These are phyloP conservation scores for Debaryomyces maramus DNA, from an alignment of 805 yeast genomes.

Conservation along the genomic window DNA sequence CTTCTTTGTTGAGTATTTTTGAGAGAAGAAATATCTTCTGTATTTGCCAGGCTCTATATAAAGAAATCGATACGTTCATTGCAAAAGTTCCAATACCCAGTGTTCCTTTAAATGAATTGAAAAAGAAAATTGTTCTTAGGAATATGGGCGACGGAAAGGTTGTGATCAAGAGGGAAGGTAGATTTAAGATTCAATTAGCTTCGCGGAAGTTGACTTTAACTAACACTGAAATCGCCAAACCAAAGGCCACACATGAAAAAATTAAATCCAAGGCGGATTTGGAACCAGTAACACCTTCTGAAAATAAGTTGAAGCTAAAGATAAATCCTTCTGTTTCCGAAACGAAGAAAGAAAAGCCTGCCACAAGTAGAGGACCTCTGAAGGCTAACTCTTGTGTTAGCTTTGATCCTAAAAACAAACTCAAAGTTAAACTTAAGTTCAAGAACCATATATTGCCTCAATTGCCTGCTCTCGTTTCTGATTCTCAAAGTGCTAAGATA, in stretches of 20 bases:
- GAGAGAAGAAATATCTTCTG: constrained; percentile 65
- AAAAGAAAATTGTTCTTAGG: constrained; percentile 61
- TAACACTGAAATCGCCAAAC: neutral
- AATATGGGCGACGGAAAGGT: constrained; percentile 53
- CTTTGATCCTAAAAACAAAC: constrained; percentile 5
- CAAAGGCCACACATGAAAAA: neutral
- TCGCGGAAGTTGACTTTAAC: constrained; percentile 15
- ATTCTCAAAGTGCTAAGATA: neutral
- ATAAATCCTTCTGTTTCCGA: constrained; percentile 7
- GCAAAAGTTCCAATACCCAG: constrained; percentile 69
- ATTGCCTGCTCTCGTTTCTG: neutral
- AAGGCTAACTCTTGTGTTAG: constrained; percentile 1
- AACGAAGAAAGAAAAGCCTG: constrained; percentile 8
- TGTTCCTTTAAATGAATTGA: constrained; percentile 43
- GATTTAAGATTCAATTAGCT: constrained; percentile 52
- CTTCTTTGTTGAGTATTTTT: constrained; percentile 57
- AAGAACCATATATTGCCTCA: constrained; percentile 2
- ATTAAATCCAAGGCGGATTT: constrained; percentile 4
- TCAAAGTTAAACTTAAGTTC: constrained; percentile 8
- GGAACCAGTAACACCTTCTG: neutral
- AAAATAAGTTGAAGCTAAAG: constrained; percentile 12
- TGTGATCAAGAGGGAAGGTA: constrained; percentile 60
- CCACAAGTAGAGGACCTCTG: too few species aligned
- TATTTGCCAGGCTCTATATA: constrained; percentile 63
- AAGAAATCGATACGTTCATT: constrained; percentile 57